Conservation (phyloP, 805 yeast genomes). For the Kuraishia hungarica region DNA sequence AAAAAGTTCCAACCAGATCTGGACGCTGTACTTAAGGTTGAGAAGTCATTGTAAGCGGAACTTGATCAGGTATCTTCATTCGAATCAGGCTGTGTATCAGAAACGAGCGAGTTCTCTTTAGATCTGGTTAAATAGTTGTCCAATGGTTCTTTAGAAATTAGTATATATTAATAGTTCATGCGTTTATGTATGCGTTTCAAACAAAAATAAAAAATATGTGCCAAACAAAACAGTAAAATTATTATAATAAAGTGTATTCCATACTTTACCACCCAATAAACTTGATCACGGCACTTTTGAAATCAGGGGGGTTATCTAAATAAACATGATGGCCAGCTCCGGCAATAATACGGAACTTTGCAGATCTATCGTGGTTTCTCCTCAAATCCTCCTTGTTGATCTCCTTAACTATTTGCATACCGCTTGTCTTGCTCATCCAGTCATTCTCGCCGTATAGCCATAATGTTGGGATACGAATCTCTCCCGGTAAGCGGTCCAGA, state of each 20-base stretch:
- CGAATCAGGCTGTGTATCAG: no score
- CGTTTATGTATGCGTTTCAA: background rate
- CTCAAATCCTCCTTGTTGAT: conserved; percentile 15
- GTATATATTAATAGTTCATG: background rate
- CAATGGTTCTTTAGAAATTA: background rate
- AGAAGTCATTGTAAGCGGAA: conserved; percentile 5
- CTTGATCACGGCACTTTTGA: conserved; percentile 16
- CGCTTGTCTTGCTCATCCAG: conserved; percentile 65
- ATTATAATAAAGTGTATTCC: no score
- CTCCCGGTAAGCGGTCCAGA: conserved; percentile 38
- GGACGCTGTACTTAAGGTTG: conserved; percentile 5
- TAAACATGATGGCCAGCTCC: conserved; percentile 50
- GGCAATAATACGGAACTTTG: conserved; percentile 27
- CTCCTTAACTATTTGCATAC: conserved; percentile 31
- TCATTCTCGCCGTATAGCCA: conserved; percentile 64
- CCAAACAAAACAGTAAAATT: no score
- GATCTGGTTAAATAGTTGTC: no score
- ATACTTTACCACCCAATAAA: conserved; percentile 13
- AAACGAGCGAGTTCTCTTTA: no score
- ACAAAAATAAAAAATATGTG: background rate
- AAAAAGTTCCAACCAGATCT: conserved; percentile 8
- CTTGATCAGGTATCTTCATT: no score
- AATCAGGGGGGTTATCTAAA: conserved; percentile 35
- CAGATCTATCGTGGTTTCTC: conserved; percentile 8
- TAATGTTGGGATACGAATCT: conserved; percentile 32